Percentiles rank a stretch among this genome's conserved stretches.
phyloP scores from a whole-genome alignment of 305 asterid species.

The Andrographis paniculata region DNA sequence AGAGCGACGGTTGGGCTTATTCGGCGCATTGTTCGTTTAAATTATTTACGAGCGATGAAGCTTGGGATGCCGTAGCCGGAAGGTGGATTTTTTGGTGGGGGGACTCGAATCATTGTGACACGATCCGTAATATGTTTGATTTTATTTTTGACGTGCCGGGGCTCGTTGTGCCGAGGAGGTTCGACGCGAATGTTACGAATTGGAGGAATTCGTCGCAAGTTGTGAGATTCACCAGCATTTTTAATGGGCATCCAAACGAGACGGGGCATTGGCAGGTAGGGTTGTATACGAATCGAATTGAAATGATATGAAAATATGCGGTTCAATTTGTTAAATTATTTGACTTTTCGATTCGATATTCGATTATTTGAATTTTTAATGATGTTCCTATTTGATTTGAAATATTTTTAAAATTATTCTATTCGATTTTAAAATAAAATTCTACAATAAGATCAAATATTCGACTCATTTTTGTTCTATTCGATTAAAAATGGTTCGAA shows the following conservation, averaged over 20 bases:
- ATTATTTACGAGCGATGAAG: constrained; percentile 36
- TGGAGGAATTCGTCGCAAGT: constrained; percentile 52
- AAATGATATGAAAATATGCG: too few relatives aligned
- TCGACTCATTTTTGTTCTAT: too few relatives aligned
- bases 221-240: constrained; percentile 69
- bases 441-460: too few relatives aligned
- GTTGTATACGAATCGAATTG: too few relatives aligned
- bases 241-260: constrained; percentile 69
- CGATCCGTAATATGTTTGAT: constrained; percentile 61
- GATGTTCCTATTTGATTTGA: too few relatives aligned
- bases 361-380: too few relatives aligned
- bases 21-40: constrained; percentile 91
- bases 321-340: too few relatives aligned
- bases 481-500: too few relatives aligned
- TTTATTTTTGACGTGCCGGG: constrained; percentile 46
- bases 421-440: too few relatives aligned
- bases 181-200: constrained; percentile 64
- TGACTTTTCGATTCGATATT: too few relatives aligned
- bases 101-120: constrained; percentile 88
- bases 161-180: constrained; percentile 44
- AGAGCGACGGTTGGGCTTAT: constrained; percentile 92
- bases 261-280: constrained; percentile 60
- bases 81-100: constrained; percentile 99
- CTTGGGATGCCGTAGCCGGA: constrained; percentile 52
- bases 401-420: too few relatives aligned